Evolutionary conservation across 2,329 filamentous ascomycete genomes (phyloP).

Genomic region (Orbilia brochopaga): DNA sequence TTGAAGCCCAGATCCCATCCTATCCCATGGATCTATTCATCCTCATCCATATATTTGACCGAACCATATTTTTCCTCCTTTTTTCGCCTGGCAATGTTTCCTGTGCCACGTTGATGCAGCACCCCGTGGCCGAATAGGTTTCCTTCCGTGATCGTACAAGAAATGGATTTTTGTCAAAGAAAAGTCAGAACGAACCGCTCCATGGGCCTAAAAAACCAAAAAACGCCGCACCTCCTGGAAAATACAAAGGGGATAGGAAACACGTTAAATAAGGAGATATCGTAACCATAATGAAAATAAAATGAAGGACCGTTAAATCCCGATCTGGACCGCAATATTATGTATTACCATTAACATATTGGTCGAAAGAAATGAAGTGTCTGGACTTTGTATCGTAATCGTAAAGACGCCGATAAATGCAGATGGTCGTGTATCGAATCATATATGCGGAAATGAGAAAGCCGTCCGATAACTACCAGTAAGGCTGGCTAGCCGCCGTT

Average conservation of each 20-base stretch:
- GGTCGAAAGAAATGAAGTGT: neutral
- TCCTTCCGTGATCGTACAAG: neutral
- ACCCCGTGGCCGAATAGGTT: conserved; percentile 6
- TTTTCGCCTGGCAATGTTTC: neutral
- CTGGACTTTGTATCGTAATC: conserved; percentile 2
- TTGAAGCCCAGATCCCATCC: no score
- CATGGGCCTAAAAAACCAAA: conserved; percentile 3
- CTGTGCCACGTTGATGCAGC: conserved; percentile 1
- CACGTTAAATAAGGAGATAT: neutral
- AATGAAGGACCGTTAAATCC: neutral
- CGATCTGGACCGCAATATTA: neutral
- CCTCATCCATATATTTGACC: neutral
- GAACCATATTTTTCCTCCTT: neutral
- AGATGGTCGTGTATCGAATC: neutral
- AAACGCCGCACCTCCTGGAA: conserved; percentile 1
- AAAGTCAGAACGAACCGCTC: neutral
- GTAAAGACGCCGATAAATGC: neutral
- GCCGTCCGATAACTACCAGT: neutral
- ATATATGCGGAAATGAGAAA: neutral
- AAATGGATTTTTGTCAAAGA: neutral
- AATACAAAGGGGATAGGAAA: neutral
- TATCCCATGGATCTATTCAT: no score
- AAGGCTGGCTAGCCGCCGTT: neutral
- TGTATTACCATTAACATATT: neutral
- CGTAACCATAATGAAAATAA: neutral